Evolutionary conservation across 2,329 filamentous ascomycete genomes (phyloP).

Genomic region (Aspergillus sp.): DNA sequence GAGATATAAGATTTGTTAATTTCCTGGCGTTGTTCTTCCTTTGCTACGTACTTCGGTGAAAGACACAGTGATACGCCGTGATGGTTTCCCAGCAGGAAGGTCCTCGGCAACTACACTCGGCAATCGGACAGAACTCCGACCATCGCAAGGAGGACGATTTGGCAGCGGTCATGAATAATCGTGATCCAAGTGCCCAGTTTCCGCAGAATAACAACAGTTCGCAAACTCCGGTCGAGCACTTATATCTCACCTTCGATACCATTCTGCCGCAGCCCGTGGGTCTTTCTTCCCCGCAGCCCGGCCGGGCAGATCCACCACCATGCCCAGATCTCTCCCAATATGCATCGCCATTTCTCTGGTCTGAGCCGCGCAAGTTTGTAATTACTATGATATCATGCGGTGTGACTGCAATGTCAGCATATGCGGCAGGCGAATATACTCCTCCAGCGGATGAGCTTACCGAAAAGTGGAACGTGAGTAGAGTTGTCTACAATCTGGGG

Average conservation of each 20-base stretch:
- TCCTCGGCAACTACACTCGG: neutral
- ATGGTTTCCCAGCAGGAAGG: neutral
- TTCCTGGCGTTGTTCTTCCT: neutral
- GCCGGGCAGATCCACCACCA: constrained; percentile 45
- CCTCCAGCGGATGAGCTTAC: constrained; percentile 67
- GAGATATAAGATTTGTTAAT: neutral
- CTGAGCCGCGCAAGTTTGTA: constrained; percentile 62
- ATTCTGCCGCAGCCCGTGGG: constrained; percentile 47
- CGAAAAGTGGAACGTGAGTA: constrained; percentile 62
- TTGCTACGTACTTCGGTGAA: neutral
- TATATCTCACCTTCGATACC: constrained; percentile 62
- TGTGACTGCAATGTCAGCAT: constrained; percentile 73
- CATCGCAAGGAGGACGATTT: neutral
- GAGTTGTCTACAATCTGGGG: constrained; percentile 63
- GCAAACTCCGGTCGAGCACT: constrained; percentile 46
- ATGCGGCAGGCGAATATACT: constrained; percentile 75
- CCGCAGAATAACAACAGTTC: neutral
- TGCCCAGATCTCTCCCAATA: constrained; percentile 67
- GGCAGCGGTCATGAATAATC: neutral
- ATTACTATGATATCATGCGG: constrained; percentile 70
- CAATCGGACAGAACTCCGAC: constrained; percentile 10
- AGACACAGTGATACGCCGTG: neutral
- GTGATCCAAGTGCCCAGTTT: neutral
- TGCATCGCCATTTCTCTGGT: constrained; percentile 70
- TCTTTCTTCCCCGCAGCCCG: constrained; percentile 25